phyloP scores from a whole-genome alignment of 805 yeast species.

The Myxozyma neglecta region DNA sequence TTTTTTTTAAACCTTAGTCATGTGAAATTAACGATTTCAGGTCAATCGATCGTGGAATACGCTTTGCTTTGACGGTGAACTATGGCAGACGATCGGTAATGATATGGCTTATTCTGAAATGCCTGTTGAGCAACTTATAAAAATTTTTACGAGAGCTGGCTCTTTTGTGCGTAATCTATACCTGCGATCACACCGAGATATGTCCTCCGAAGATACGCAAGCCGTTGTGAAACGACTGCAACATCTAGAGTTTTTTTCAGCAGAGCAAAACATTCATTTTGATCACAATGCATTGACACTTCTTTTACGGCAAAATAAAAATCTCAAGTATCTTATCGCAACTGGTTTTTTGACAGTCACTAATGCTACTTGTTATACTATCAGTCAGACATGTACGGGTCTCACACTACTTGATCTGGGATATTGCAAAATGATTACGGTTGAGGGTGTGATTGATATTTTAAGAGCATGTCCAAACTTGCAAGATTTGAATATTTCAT shows the following conservation, averaged over 20 bases:
- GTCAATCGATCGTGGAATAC: constrained; percentile 14
- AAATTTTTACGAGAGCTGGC: constrained; percentile 9
- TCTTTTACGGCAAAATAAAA: constrained; percentile 9
- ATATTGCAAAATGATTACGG: constrained; percentile 12
- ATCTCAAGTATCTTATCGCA: constrained; percentile 7
- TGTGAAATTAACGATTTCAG: neutral
- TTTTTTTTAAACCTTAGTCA: neutral
- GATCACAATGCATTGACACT: constrained; percentile 27
- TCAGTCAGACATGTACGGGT: constrained; percentile 13
- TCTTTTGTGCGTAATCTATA: constrained; percentile 16
- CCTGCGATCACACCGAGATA: constrained; percentile 23
- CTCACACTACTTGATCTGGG: constrained; percentile 22
- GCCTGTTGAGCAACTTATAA: constrained; percentile 9
- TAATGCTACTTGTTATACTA: constrained; percentile 19
- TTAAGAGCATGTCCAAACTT: constrained; percentile 9
- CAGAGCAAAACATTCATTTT: constrained; percentile 21
- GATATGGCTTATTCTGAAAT: constrained; percentile 3
- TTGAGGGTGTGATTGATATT: constrained; percentile 18
- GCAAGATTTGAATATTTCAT: constrained; percentile 5
- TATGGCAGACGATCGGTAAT: constrained; percentile 24
- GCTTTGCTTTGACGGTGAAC: constrained; percentile 24
- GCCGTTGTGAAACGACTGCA: constrained; percentile 4
- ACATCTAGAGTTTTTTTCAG: constrained; percentile 10
- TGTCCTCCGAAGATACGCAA: constrained; percentile 3
- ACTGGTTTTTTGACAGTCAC: constrained; percentile 13